Base-by-base conservation (phyloP, 192 early-diverging fungal genomes). In the Lobosporangium transversale region DNA sequence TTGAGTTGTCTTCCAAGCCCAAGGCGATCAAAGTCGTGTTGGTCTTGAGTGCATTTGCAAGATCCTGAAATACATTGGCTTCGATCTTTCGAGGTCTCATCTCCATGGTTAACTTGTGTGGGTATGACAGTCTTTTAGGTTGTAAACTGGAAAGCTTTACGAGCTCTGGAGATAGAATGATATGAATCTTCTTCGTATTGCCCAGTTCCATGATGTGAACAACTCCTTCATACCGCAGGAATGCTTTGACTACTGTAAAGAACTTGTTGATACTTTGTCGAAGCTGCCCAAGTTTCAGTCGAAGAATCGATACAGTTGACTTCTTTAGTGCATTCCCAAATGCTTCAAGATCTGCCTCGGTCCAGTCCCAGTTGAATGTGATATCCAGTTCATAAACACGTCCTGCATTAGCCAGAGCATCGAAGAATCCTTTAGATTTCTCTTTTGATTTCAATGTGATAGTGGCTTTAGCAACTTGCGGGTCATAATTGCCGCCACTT, bases 41-140 rank as follows among this genome's bases (percentile, higher is more conserved):
- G 36, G 12, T 53, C 66, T 53, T 59, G 56, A 59, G 47, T 44
- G 66, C 4, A 3, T 45, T 14, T 45, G 14, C 44, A 8, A 40
- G 35, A 23, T 20, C 14, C 37, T 20, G 11, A 54, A 5, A 54
- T n/a, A 35, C 53, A 20, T n/a, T 40, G 4, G 6, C n/a, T 37
- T 9, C 1, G n/a, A 7, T 37, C 1, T 7, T 0, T n/a, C n/a
- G n/a, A n/a, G n/a, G n/a, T n/a, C n/a, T n/a, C n/a, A n/a, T n/a
- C n/a, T n/a, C n/a, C n/a, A 23, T 21, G 6, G 53, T 37, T 40
- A 56, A 23, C 30, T 36, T 56, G 53, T 40, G 12, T 0, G 26
- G 21, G 15, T 56, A n/a, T 12, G 53, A 9, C 24, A 35, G 21
- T 9, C 23, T 3, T 37, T 36, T 36, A 37, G 32, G 21, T 0